A percentile compares a stretch with the other conserved stretches of the same genome.
These are phyloP conservation scores for Meripilus lineatus DNA, from an alignment of 1,284 basidiomycete species.

Conservation along the genomic window DNA sequence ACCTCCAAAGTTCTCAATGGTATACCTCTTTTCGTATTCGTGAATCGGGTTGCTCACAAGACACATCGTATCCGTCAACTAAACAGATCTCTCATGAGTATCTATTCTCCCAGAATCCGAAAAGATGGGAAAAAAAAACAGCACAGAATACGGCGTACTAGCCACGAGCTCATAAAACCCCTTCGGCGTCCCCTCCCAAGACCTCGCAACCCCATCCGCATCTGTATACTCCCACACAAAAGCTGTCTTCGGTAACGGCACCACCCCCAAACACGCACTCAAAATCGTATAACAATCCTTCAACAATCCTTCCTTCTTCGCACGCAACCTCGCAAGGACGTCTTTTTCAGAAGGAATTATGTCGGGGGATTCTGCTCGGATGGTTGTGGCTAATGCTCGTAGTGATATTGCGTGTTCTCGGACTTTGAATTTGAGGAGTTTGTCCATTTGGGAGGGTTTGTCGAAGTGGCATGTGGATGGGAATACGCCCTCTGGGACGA, in stretches of 20 bases:
- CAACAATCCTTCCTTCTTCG: conserved; percentile 82
- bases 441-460: conserved; percentile 69
- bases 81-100: background rate
- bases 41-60: conserved; percentile 96
- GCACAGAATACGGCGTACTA: conserved; percentile 48
- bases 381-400: conserved; percentile 55
- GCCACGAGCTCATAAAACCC: conserved; percentile 63
- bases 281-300: conserved; percentile 86
- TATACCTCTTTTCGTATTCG: conserved; percentile 77
- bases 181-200: conserved; percentile 76
- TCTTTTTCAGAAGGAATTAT: conserved; percentile 37
- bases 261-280: conserved; percentile 81
- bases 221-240: conserved; percentile 91
- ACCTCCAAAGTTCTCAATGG: conserved; percentile 90
- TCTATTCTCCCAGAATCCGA: too few relatives aligned
- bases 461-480: conserved; percentile 89
- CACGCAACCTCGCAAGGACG: conserved; percentile 49
- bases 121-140: too few relatives aligned
- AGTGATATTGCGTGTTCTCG: conserved; percentile 87
- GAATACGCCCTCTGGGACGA: conserved; percentile 78
- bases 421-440: conserved; percentile 83
- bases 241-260: conserved; percentile 64
- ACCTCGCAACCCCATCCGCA: conserved; percentile 69
- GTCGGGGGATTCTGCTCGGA: conserved; percentile 30
- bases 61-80: conserved; percentile 73